A percentile compares a stretch with the other conserved stretches of the same genome.
phyloP scores from a whole-genome alignment of 1,284 basidiomycete genomes.

The Cryptococcus sp. region DNA sequence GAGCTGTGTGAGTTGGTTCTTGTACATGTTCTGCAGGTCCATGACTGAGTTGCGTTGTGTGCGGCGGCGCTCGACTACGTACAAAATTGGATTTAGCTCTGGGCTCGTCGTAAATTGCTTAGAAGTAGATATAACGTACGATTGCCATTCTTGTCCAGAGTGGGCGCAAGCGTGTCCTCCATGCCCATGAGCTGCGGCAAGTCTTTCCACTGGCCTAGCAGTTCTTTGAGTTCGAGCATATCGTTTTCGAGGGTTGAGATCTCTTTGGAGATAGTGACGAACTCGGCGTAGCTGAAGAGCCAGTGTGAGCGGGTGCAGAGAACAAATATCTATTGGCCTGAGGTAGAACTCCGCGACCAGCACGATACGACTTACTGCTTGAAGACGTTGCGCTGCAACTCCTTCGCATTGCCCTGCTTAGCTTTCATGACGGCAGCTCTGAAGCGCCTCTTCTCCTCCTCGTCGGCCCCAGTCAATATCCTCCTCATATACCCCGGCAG shows the following conservation, averaged over 20 bases:
- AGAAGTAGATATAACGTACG: slow-evolving; percentile 21
- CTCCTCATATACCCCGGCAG: slow-evolving; percentile 56
- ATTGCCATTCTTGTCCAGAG: slow-evolving; percentile 47
- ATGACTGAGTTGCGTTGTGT: slow-evolving; percentile 86
- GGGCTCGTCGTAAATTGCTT: not conserved
- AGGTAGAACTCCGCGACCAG: too few relatives aligned
- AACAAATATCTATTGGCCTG: too few relatives aligned
- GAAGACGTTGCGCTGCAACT: slow-evolving; percentile 75
- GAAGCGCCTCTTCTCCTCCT: slow-evolving; percentile 51
- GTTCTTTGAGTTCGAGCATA: slow-evolving; percentile 94
- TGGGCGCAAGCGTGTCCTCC: slow-evolving; percentile 62
- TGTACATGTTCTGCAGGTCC: slow-evolving; percentile 90
- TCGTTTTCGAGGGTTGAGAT: slow-evolving; percentile 95
- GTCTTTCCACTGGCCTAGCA: slow-evolving; percentile 89
- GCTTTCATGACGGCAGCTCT: slow-evolving; percentile 45
- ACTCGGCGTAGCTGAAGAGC: slow-evolving; percentile 79
- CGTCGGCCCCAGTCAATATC: slow-evolving; percentile 50
- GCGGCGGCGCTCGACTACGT: slow-evolving; percentile 59
- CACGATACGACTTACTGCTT: slow-evolving; percentile 67
- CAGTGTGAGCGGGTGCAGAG: not conserved
- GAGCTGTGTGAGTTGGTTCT: slow-evolving; percentile 86
- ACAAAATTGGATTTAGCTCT: not conserved
- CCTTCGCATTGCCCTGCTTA: slow-evolving; percentile 44
- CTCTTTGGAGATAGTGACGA: slow-evolving; percentile 95
- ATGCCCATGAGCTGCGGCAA: slow-evolving; percentile 92